Percentiles rank a stretch among this genome's conserved stretches.
Evolutionary conservation across 768 basidiomycete genomes (phyloP).

Genomic region (Boletus pseudopeckii): DNA sequence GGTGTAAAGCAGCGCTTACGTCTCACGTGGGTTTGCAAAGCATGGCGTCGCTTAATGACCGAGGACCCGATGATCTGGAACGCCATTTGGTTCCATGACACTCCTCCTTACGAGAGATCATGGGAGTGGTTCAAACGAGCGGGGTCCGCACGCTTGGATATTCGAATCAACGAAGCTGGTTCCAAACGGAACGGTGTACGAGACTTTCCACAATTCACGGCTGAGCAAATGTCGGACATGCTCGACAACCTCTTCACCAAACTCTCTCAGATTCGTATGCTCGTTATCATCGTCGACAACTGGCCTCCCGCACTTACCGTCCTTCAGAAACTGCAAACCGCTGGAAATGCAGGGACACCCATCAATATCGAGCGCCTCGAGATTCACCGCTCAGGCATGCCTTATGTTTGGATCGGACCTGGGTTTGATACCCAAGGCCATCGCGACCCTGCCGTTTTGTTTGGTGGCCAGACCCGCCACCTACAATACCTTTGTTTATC

Average conservation of each 20-base stretch:
- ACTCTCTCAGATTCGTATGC: conserved; percentile 53
- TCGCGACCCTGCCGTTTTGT: conserved; percentile 43
- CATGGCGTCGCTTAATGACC: conserved; percentile 50
- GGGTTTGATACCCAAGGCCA: conserved; percentile 37
- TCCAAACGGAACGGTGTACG: conserved; percentile 22
- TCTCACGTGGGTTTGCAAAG: conserved; percentile 57
- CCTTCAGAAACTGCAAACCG: conserved; percentile 45
- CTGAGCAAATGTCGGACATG: conserved; percentile 43
- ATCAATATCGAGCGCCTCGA: conserved; percentile 60
- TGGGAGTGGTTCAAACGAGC: conserved; percentile 57
- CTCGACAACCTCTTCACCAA: conserved; percentile 50
- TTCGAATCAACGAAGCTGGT: conserved; percentile 54
- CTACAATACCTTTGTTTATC: conserved; percentile 53
- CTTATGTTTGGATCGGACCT: conserved; percentile 44
- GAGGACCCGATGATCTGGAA: conserved; percentile 57
- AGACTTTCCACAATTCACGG: conserved; percentile 35
- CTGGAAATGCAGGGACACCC: conserved; percentile 32
- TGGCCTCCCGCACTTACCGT: conserved; percentile 53
- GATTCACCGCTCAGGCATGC: conserved; percentile 54
- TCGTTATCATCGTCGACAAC: conserved; percentile 54
- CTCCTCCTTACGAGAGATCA: conserved; percentile 48
- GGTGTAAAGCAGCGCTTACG: conserved; percentile 41
- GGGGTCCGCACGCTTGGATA: conserved; percentile 50
- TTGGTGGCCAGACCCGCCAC: conserved; percentile 42
- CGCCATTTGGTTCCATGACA: conserved; percentile 60